A percentile compares a stretch with the other conserved stretches of the same genome.
Conservation (phyloP, 306 rosid species). For the Prunus campanulata region DNA sequence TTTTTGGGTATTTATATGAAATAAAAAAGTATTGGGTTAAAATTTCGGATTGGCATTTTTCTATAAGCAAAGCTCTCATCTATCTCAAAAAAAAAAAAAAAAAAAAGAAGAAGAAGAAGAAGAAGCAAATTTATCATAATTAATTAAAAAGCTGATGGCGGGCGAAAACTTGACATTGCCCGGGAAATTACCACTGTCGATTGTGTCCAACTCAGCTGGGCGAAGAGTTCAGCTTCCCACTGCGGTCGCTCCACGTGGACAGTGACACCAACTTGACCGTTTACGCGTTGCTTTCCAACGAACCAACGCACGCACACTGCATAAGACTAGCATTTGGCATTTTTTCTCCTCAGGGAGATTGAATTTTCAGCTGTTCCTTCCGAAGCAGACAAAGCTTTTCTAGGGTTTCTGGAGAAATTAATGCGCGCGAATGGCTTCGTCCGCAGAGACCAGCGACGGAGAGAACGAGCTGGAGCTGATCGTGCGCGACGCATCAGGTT, state of each 20-base stretch:
- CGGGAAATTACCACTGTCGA: not conserved
- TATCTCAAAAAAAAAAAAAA: too few species aligned
- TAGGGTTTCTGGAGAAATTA: slow-evolving; percentile 3
- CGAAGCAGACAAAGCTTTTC: not conserved
- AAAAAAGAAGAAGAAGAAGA: not conserved
- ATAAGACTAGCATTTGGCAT: not conserved
- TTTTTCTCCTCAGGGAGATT: not conserved
- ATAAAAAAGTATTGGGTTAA: too few species aligned
- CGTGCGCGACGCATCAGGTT: slow-evolving; percentile 5
- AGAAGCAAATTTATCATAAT: too few species aligned
- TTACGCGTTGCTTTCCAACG: slow-evolving; percentile 24
- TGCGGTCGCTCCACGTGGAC: not conserved
- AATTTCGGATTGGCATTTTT: too few species aligned
- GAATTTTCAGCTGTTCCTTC: not conserved
- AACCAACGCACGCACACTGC: not conserved
- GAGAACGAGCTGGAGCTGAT: slow-evolving; percentile 59
- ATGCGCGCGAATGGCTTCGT: slow-evolving; percentile 29
- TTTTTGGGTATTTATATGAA: too few species aligned
- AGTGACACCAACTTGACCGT: slow-evolving; percentile 26
- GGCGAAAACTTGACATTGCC: not conserved
- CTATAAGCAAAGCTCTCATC: too few species aligned
- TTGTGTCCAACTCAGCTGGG: not conserved
- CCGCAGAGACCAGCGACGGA: slow-evolving; percentile 27
- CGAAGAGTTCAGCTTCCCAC: not conserved
- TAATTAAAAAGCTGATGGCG: not conserved